Base-by-base conservation (phyloP, 208 protist genomes). In the Lotmaria passim region DNA sequence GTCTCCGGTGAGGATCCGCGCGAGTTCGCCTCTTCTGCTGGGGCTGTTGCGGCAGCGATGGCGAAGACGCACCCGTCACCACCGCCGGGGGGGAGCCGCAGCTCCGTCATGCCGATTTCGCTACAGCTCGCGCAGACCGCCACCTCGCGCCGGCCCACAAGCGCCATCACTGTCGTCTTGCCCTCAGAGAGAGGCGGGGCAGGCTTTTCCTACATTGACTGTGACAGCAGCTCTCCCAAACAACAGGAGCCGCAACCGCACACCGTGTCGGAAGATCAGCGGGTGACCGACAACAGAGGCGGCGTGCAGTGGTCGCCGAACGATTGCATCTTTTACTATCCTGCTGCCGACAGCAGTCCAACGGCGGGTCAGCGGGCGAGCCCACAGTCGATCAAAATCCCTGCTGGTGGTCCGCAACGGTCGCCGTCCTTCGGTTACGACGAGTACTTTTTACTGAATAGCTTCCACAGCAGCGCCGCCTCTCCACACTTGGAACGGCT, bases 361-460 rank as follows among this genome's bases (percentile, higher is more conserved):
- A 58, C 58, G 41, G 21, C 56, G 33, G 52, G 53, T 7, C 39
- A 19, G 26, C 34, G 23, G 52, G 48, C 12, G 43, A 56, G 24
- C 33, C 36, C 65, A 17, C 56, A 38, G 33, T 39, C 56, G 30
- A 24, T 46, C 55, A 44, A 15, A 6, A 36, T 8, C 17, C 44
- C 36, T n/a, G n/a, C n/a, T n/a, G n/a, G n/a, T 34, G 39, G 2
- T 7, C 30, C 17, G 51, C 52, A 41, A 17, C 26, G 39, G 2
- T 41, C 48, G 63, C 41, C 36, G 51, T 58, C 60, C 41, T 69
- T 50, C 7, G 36, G 23, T 28, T 68, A 50, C 57, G 43, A 46
- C 67, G 48, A 73, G 24, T 73, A 66, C 48, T 73, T 51, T 24
- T 28, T 65, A 23, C 14, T 61, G 10, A 73, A 57, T 48, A 60